Conservation (phyloP, 176 grass and related monocot species). For the Miscanthus lutarioriparius region DNA sequence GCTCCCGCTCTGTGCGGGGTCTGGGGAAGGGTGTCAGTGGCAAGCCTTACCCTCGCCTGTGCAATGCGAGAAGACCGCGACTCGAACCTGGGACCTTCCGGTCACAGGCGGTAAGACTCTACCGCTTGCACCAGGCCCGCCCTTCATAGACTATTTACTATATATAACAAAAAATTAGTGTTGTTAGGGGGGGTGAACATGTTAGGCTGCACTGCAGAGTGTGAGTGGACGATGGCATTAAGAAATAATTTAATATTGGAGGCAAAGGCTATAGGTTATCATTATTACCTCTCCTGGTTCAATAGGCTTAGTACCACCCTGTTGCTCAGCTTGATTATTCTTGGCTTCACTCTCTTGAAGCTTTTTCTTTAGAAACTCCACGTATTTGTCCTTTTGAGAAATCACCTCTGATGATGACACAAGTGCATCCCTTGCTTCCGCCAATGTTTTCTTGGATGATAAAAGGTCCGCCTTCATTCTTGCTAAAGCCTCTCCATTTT, state of each 20-base stretch:
- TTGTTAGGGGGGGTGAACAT: not conserved
- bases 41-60: too few species aligned
- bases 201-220: not conserved
- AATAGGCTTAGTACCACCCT: not conserved
- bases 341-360: constrained; percentile 36
- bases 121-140: too few species aligned
- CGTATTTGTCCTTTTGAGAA: not conserved
- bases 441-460: not conserved
- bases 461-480: constrained; percentile 1
- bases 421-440: not conserved
- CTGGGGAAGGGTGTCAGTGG: too few species aligned
- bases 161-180: too few species aligned
- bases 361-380: constrained; percentile 29
- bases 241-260: not conserved
- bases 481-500: not conserved
- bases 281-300: constrained; percentile 13
- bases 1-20: too few species aligned
- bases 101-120: too few species aligned
- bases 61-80: too few species aligned
- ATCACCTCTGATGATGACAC: not conserved
- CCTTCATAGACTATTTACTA: too few species aligned
- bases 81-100: too few species aligned
- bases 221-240: not conserved
- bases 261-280: not conserved
- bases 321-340: constrained; percentile 1